Evolutionary conservation across 2,329 filamentous ascomycete species (phyloP), one percentile per base, ranked within the genome.

Genomic region (Gremmenia infestans): DNA sequence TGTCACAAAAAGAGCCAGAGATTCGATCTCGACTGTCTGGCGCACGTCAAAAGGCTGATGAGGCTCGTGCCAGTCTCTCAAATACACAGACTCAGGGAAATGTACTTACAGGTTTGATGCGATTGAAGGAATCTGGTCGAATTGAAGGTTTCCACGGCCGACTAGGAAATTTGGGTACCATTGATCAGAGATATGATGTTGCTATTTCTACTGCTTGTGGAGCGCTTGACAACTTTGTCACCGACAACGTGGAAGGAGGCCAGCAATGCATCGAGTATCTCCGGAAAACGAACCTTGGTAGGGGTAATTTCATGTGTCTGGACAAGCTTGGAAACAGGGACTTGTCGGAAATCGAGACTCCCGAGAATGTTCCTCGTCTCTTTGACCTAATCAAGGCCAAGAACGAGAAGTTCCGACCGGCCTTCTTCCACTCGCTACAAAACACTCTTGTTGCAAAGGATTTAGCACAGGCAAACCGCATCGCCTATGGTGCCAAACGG

Each of bases 221-320:
- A 47, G 82, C 88, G 2, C 82, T 99, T 9, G 91, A 99, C 72
- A 96, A 97, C 69, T 92, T 99, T 72, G 93, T 99, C 9, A 96
- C 96, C 0, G 94, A 97, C 66, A 92, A 90, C 0, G 93, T 97
- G 14, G 94, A 97, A 67, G 89, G 91, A 56, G 94, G 92, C 61
- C 94, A 99, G 72, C 92, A 97, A 71, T 99, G 95, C 72, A 97
- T 99, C 61, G 94, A 97, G 69, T 94, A 99, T 68, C 80, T 99
- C 12, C 86, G 94, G 54, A 99, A 97, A 78, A 99, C 96, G 66
- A 97, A 97, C 64, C 85, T 99, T 3, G 94, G 94, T 12, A 86
- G 95, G 65, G 94, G 92, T 57, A 97, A 97, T 74, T 97, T 99
- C 71, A 97, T 99, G 67, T 89, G 94, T 63, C 80, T 99, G 15